These are phyloP conservation scores for Spizellomyces punctatus DNA, from an alignment of 192 early-diverging fungal species.

Conservation along the genomic window DNA sequence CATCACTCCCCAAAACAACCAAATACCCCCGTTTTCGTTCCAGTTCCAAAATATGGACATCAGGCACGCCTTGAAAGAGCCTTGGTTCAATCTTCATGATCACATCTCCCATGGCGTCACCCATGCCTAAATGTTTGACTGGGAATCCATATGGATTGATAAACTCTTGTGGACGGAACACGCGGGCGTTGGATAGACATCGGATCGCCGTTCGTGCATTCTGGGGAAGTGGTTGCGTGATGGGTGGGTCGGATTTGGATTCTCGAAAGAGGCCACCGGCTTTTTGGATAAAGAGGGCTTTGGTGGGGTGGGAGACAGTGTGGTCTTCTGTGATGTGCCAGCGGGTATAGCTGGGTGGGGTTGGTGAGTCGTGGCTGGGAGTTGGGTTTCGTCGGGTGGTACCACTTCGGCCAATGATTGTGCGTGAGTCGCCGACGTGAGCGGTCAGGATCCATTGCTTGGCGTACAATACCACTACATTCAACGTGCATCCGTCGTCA, in stretches of 20 bases:
- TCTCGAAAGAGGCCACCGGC: slow-evolving; percentile 15
- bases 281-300: background rate
- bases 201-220: background rate
- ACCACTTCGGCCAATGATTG: slow-evolving; percentile 16
- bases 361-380: background rate
- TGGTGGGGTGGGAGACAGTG: slow-evolving; percentile 4
- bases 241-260: background rate
- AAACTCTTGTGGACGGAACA: slow-evolving; percentile 20
- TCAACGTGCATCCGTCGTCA: slow-evolving; percentile 33
- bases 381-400: background rate
- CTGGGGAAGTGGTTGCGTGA: background rate
- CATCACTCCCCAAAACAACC: slow-evolving; percentile 26
- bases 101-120: slow-evolving; percentile 32
- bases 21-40: slow-evolving; percentile 1
- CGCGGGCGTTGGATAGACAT: slow-evolving; percentile 14
- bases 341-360: background rate
- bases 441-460: background rate
- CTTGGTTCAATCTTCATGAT: slow-evolving; percentile 25
- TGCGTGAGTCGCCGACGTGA: slow-evolving; percentile 30
- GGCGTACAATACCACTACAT: slow-evolving; percentile 2
- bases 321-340: slow-evolving; percentile 22
- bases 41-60: slow-evolving; percentile 16
- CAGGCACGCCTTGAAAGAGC: slow-evolving; percentile 22
- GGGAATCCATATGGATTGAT: slow-evolving; percentile 10
- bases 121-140: slow-evolving; percentile 16